Conservation (phyloP, 192 early-diverging fungal genomes). For the Backusella mclennaniae region DNA sequence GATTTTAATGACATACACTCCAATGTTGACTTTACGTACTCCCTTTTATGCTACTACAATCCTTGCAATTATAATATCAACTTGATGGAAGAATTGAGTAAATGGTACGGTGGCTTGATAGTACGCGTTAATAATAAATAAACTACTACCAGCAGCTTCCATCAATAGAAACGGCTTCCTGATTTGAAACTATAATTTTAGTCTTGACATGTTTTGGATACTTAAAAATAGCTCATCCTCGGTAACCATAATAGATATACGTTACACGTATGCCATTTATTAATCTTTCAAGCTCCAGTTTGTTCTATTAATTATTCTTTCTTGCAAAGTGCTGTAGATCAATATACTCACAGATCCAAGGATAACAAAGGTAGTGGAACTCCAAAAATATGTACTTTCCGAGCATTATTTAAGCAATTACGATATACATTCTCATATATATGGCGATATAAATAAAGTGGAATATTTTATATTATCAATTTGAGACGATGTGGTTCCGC, state of each 20-base stretch:
- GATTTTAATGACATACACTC: too few species aligned
- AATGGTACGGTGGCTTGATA: neutral
- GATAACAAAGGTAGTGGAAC: too few species aligned
- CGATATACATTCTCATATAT: too few species aligned
- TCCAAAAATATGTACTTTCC: too few species aligned
- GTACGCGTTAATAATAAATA: neutral
- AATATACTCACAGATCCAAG: too few species aligned
- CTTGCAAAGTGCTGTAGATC: too few species aligned
- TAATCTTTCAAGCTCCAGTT: neutral
- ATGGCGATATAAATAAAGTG: too few species aligned
- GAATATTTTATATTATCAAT: too few species aligned
- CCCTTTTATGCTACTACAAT: too few species aligned
- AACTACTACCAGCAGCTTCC: neutral
- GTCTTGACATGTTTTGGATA: neutral
- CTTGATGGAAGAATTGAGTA: neutral
- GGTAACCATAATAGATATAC: neutral
- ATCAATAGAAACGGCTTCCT: neutral
- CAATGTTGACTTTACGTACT: too few species aligned
- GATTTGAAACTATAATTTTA: neutral
- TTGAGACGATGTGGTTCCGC: too few species aligned
- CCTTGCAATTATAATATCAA: neutral
- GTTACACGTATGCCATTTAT: neutral
- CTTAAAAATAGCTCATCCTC: neutral
- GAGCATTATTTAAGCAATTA: too few species aligned
- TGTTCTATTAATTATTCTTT: neutral